Evolutionary conservation across 2,329 filamentous ascomycete species (phyloP).

Genomic region (Fusarium annulatum): DNA sequence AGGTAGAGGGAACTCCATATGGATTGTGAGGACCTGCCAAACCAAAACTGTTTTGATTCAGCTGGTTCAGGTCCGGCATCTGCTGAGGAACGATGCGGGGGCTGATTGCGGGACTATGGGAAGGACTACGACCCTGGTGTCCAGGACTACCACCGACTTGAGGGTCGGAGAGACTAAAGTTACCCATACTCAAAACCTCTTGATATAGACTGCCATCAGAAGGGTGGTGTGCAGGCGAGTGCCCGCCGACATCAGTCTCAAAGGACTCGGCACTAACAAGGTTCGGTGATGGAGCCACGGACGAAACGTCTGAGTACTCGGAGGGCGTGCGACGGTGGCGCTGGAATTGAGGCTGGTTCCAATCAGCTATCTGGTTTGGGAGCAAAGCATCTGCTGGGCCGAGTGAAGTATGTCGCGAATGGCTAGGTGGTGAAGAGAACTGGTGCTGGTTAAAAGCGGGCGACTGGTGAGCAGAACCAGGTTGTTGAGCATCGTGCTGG

Average conservation of each 20-base stretch:
- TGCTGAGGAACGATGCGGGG: slow-evolving; percentile 69
- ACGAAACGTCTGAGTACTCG: slow-evolving; percentile 93
- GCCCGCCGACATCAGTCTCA: slow-evolving; percentile 74
- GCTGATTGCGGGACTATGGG: slow-evolving; percentile 76
- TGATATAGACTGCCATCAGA: slow-evolving; percentile 80
- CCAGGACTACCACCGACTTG: slow-evolving; percentile 73
- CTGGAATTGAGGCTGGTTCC: slow-evolving; percentile 73
- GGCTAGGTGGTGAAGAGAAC: slow-evolving; percentile 63
- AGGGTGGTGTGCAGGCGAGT: slow-evolving; percentile 83
- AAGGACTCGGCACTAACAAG: slow-evolving; percentile 82
- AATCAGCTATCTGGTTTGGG: slow-evolving; percentile 63
- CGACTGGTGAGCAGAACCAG: slow-evolving; percentile 65
- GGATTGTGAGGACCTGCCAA: slow-evolving; percentile 54
- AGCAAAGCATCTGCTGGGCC: slow-evolving; percentile 68
- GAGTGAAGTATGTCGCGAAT: slow-evolving; percentile 68
- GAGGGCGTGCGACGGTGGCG: slow-evolving; percentile 86
- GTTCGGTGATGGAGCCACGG: slow-evolving; percentile 85
- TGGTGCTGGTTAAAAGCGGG: slow-evolving; percentile 67
- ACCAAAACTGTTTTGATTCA: slow-evolving; percentile 59
- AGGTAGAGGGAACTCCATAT: slow-evolving; percentile 50
- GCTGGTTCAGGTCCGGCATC: slow-evolving; percentile 63
- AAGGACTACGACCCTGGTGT: slow-evolving; percentile 80
- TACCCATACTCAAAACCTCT: slow-evolving; percentile 80
- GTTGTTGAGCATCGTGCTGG: slow-evolving; percentile 59
- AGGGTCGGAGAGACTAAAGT: slow-evolving; percentile 82